Base-by-base conservation (phyloP, 768 basidiomycete genomes). In the Leucogyrophana mollusca region DNA sequence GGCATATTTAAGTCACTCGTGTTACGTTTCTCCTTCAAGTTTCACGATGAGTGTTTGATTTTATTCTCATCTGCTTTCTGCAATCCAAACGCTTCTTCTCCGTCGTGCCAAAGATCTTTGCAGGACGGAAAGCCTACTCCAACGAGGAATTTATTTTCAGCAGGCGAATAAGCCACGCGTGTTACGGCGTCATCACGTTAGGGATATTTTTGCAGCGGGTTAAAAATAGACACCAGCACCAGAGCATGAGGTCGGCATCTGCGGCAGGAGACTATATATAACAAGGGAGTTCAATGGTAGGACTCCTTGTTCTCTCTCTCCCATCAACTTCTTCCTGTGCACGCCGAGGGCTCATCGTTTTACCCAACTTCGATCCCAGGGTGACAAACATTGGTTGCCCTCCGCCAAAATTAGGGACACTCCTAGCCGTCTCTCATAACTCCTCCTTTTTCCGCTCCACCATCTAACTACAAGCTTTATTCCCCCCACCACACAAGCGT, bases 341-440 rank as follows among this genome's bases (percentile, higher is more conserved):
- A 21, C 9, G 23, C 9, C 9, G 32, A 45, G 34, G 20, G 37
- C 38, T 14, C 36, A 45, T 22, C 11, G 4, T 13, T 44, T 44
- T 44, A 18, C 43, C 43, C 20, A 22, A 11, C 14, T 9, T 9
- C 35, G 22, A 17, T 44, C 27, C 33, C 18, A 20, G 32, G 21
- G 16, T 17, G n/a, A 16, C 36, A n/a, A 25, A 18, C 17, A 6
- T 20, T 9, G 7, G 35, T 21, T 21, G 35, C 20, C n/a, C 20
- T 16, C 34, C 18, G 13, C 47, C 44, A 49, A 46, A 20, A 27
- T 34, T 46, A 50, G 45, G 32, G 23, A 20, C 22, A 16, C 17
- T 35, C 37, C 33, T 47, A 9, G 17, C 27, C 43, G 8, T 18
- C 34, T 9, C n/a, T 40, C 17, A 22, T 20, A n/a, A 37, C 27